A percentile compares a stretch with the other conserved stretches of the same genome.
phyloP scores from a whole-genome alignment of 805 yeast genomes.

The Wickerhamiella brachini region DNA sequence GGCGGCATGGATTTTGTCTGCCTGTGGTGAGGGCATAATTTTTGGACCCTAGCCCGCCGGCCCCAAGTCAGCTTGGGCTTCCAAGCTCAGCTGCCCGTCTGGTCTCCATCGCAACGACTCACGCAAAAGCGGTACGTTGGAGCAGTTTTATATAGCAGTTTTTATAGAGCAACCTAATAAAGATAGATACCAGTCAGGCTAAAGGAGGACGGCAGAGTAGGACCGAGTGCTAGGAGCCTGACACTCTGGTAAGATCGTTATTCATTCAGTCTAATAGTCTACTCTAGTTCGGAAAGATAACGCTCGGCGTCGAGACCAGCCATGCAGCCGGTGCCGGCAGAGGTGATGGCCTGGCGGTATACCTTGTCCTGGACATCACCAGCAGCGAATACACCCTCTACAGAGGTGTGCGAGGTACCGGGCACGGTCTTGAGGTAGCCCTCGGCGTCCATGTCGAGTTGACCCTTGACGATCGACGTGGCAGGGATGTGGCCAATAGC shows the following conservation, averaged over 20 bases:
- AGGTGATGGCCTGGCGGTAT: slow-evolving; percentile 97
- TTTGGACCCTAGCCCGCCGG: neutral
- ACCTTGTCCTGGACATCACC: slow-evolving; percentile 97
- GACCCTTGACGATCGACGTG: slow-evolving; percentile 62
- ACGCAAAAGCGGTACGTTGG: too few species aligned
- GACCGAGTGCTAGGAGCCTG: too few species aligned
- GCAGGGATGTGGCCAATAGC: slow-evolving; percentile 98
- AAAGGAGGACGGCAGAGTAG: too few species aligned
- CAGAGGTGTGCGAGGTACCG: slow-evolving; percentile 75
- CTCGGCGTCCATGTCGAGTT: slow-evolving; percentile 68
- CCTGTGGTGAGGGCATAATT: slow-evolving; percentile 20
- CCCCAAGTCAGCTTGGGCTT: too few species aligned
- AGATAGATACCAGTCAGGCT: too few species aligned
- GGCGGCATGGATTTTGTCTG: slow-evolving; percentile 43
- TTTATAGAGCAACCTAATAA: too few species aligned
- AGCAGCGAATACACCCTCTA: slow-evolving; percentile 91
- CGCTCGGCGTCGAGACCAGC: slow-evolving; percentile 94
- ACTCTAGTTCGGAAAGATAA: slow-evolving; percentile 46
- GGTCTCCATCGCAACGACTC: too few species aligned
- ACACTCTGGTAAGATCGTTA: neutral
- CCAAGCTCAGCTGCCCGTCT: too few species aligned
- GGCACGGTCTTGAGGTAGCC: slow-evolving; percentile 87
- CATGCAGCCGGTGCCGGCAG: slow-evolving; percentile 99
- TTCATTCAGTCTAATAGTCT: neutral
- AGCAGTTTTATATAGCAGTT: too few species aligned